phyloP scores from a whole-genome alignment of 2,329 filamentous ascomycete genomes.

The Talaromyces verruculosus region DNA sequence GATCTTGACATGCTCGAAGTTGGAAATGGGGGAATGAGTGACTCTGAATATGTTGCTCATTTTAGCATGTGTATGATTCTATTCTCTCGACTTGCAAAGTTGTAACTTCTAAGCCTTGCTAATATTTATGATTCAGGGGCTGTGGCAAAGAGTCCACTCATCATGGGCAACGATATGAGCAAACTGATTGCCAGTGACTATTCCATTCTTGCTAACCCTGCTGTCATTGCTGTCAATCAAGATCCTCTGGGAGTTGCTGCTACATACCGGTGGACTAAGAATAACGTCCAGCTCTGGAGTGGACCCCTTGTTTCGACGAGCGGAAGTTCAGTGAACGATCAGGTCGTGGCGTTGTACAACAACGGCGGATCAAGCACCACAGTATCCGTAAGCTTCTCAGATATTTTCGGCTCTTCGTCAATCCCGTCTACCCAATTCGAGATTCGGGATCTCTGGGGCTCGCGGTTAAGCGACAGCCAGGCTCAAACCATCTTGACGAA shows the following conservation, averaged over 20 bases:
- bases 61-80: slow-evolving; percentile 3
- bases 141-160: slow-evolving; percentile 12
- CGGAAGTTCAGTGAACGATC: slow-evolving; percentile 1
- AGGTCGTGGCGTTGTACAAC: slow-evolving; percentile 8
- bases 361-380: not conserved
- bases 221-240: slow-evolving; percentile 21
- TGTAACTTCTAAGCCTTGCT: not conserved
- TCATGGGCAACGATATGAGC: slow-evolving; percentile 19
- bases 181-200: slow-evolving; percentile 7
- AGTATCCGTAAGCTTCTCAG: not conserved
- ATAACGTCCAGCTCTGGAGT: slow-evolving; percentile 9
- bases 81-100: too few species aligned
- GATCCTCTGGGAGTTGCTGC: slow-evolving; percentile 10
- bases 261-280: not conserved
- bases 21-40: slow-evolving; percentile 19
- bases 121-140: slow-evolving; percentile 9
- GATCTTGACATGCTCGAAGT: slow-evolving; percentile 22
- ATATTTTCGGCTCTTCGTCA: slow-evolving; percentile 1
- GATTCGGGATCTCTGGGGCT: slow-evolving; percentile 8
- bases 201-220: slow-evolving; percentile 18
- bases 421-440: not conserved
- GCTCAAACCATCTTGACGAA: slow-evolving; percentile 1
- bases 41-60: slow-evolving; percentile 14
- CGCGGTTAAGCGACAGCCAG: slow-evolving; percentile 1
- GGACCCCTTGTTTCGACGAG: not conserved